phyloP scores from a whole-genome alignment of 352 stramenopile genomes.

The Pythium phragmiticola region DNA sequence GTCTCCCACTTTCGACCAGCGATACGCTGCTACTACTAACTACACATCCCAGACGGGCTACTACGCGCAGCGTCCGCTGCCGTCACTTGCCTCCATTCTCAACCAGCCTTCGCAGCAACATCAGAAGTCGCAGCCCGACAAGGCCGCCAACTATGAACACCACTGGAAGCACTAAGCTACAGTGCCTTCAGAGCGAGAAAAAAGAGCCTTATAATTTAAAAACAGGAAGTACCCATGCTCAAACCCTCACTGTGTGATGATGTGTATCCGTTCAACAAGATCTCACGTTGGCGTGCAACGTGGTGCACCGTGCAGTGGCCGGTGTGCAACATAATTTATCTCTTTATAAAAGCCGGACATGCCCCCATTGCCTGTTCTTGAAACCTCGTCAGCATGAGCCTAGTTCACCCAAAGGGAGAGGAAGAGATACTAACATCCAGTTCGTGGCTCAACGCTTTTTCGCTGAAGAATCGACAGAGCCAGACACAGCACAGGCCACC shows the following conservation, averaged over 20 bases:
- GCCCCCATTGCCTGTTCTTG: background rate
- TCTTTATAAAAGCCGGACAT: background rate
- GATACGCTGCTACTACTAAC: conserved; percentile 6
- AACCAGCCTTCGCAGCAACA: conserved; percentile 11
- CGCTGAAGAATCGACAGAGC: conserved; percentile 5
- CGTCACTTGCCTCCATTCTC: conserved; percentile 20
- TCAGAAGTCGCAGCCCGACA: background rate
- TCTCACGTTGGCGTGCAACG: background rate
- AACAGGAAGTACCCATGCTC: background rate
- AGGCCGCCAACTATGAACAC: conserved; percentile 1
- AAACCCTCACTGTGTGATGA: background rate
- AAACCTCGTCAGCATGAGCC: conserved; percentile 7
- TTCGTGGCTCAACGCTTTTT: conserved; percentile 4
- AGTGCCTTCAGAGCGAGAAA: background rate
- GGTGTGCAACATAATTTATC: background rate
- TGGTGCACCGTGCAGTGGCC: background rate
- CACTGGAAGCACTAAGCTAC: background rate
- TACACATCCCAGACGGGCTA: conserved; percentile 10
- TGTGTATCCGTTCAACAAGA: background rate
- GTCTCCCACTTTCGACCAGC: conserved; percentile 21
- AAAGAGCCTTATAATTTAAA: background rate
- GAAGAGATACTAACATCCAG: conserved; percentile 2
- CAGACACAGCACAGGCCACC: background rate
- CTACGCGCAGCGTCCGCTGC: conserved; percentile 16
- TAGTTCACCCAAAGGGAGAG: no score